Base-by-base conservation (phyloP, 1,284 basidiomycete genomes). In the Boletus smithii region DNA sequence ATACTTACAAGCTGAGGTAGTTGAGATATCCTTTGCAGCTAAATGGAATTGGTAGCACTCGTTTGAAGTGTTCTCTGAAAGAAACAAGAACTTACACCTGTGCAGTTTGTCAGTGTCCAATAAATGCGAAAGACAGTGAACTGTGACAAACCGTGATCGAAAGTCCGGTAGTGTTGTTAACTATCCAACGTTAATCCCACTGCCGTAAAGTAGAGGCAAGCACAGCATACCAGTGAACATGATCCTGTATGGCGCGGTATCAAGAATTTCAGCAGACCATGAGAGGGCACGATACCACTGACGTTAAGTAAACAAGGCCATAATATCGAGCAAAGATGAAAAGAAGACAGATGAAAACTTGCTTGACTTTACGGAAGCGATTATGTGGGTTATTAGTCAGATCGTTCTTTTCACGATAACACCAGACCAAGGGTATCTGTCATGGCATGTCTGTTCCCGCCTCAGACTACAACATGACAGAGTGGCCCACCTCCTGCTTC, bases 321-420 rank as follows among this genome's bases (percentile, higher is more conserved):
- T 62, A 59, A 33, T 62, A 62, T n/a, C 58, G 58, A 27, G 55
- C 40, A 35, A 60, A 58, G 27, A 62, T 22, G 36, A 60, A 59
- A 13, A 62, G 42, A 2, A 44, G 9, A 20, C n/a, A 37, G 9
- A 58, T 11, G 27, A 62, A 8, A 20, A 45, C 13, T 20, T 16
- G 55, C 16, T 40, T 46, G 18, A 22, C 11, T 30, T 26, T 41
- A 5, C 18, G 26, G 30, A 39, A 17, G 23, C 9, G 11, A 8
- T 5, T 10, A 20, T 8, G 33, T 6, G 45, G 27, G n/a, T 6
- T 3, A 16, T n/a, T n/a, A n/a, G 31, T 8, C 17, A 6, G 11
- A n/a, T n/a, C n/a, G 4, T 22, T 17, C 10, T 33, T 29, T 24
- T 9, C 41, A 29, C 13, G 44, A 31, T 53, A 46, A 29, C 22